Base-by-base conservation (phyloP, 768 basidiomycete genomes). In the Mycena galericulata region DNA sequence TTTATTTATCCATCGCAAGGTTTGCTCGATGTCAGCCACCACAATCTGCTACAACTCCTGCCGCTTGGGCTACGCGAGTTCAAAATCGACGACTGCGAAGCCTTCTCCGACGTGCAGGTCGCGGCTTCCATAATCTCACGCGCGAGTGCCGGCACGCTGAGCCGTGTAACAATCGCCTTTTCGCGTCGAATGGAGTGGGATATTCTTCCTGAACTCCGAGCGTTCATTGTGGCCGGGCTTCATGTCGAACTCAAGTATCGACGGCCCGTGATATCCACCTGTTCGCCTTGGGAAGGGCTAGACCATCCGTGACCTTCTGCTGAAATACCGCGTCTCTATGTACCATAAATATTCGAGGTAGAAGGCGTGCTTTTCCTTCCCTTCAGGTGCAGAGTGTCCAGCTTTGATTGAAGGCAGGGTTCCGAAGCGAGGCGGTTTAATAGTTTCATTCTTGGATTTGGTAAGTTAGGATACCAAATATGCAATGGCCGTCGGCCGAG, bases 281-380 rank as follows among this genome's bases (percentile, higher is more conserved):
- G 7, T 20, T 67, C 65, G 24, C 65, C 65, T 1, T 61, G 65
- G 58, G 18, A 38, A 8, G 65, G 65, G 18, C 29, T 67, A 24
- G 17, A 36, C n/a, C n/a, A n/a, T n/a, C n/a, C n/a, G n/a, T n/a
- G n/a, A n/a, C n/a, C n/a, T n/a, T n/a, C n/a, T n/a, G n/a, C n/a
- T n/a, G n/a, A n/a, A n/a, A n/a, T n/a, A n/a, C n/a, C n/a, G n/a
- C n/a, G n/a, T n/a, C n/a, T n/a, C n/a, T n/a, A n/a, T n/a, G n/a
- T n/a, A n/a, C n/a, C n/a, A n/a, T n/a, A n/a, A n/a, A n/a, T n/a
- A n/a, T n/a, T n/a, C n/a, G n/a, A n/a, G n/a, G n/a, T n/a, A n/a
- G n/a, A n/a, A n/a, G n/a, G n/a, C n/a, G n/a, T n/a, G n/a, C n/a
- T n/a, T n/a, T n/a, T n/a, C n/a, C n/a, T n/a, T n/a, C n/a, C n/a